These are phyloP conservation scores for Pachysandra terminalis DNA, from an alignment of 164 flowering plant species.

Conservation along the genomic window DNA sequence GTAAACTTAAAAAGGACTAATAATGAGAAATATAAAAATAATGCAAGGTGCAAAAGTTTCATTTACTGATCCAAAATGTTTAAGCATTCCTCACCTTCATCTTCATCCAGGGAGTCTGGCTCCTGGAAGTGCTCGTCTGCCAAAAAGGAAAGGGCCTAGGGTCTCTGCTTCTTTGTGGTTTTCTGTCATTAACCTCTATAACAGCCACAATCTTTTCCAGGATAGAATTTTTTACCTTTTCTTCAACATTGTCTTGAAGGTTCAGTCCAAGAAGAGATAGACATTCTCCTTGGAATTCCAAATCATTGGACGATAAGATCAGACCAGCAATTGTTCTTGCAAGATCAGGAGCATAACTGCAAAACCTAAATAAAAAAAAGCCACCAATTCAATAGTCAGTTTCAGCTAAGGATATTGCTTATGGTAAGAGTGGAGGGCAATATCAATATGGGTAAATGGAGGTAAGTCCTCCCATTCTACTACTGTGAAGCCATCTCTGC, in stretches of 20 bases:
- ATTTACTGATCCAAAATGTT: slow-evolving; percentile 20
- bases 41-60: background rate
- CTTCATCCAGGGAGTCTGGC: slow-evolving; percentile 33
- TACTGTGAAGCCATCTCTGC: slow-evolving; percentile 36
- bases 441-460: slow-evolving; percentile 42
- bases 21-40: no score
- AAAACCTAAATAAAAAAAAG: slow-evolving; percentile 48
- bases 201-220: slow-evolving; percentile 53
- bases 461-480: slow-evolving; percentile 80
- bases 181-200: slow-evolving; percentile 59
- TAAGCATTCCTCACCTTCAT: slow-evolving; percentile 43
- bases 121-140: slow-evolving; percentile 36
- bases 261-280: slow-evolving; percentile 64
- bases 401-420: slow-evolving; percentile 55
- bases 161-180: slow-evolving; percentile 39
- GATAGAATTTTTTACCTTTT: slow-evolving; percentile 51
- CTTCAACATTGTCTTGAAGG: slow-evolving; percentile 25
- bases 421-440: slow-evolving; percentile 64
- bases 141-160: slow-evolving; percentile 48
- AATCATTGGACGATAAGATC: slow-evolving; percentile 66
- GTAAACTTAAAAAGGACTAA: no score
- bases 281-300: slow-evolving; percentile 72
- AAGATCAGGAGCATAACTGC: slow-evolving; percentile 79
- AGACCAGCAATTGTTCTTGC: slow-evolving; percentile 76
- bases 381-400: slow-evolving; percentile 3